Percentiles rank a stretch among this genome's conserved stretches.
Conservation (phyloP, 164 flowering plant genomes). For the Chloranthus sessilifolius region DNA sequence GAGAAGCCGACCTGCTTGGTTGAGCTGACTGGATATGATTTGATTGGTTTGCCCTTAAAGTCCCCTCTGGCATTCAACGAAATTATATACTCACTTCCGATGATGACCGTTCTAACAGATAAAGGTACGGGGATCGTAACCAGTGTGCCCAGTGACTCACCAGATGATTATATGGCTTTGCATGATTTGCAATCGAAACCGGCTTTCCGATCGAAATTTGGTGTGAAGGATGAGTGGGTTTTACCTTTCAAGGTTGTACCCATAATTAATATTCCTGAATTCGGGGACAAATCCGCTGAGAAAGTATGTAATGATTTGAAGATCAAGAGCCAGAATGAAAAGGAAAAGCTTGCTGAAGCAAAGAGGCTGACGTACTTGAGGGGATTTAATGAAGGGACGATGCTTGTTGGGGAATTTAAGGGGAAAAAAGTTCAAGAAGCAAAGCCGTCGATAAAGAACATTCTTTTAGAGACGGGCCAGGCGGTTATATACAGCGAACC, state of each 20-base stretch:
- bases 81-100: conserved; percentile 66
- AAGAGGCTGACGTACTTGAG: conserved; percentile 66
- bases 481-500: conserved; percentile 89
- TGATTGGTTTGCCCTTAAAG: conserved; percentile 73
- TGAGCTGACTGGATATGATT: conserved; percentile 70
- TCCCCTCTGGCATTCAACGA: conserved; percentile 55
- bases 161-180: conserved; percentile 81
- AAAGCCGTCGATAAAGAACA: conserved; percentile 58
- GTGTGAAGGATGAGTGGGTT: conserved; percentile 80
- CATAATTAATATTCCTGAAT: conserved; percentile 60
- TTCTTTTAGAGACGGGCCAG: conserved; percentile 52
- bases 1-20: conserved; percentile 72
- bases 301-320: conserved; percentile 64
- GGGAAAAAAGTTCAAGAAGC: conserved; percentile 78
- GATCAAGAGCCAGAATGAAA: conserved; percentile 78
- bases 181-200: conserved; percentile 72
- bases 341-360: conserved; percentile 73
- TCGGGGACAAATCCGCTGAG: conserved; percentile 68
- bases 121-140: conserved; percentile 91
- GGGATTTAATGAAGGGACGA: conserved; percentile 79
- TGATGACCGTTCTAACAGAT: conserved; percentile 66
- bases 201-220: conserved; percentile 54
- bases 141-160: conserved; percentile 93
- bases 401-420: conserved; percentile 65
- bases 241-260: conserved; percentile 63